Conservation (phyloP, 352 stramenopile species). For the Blastocystis hominis region DNA sequence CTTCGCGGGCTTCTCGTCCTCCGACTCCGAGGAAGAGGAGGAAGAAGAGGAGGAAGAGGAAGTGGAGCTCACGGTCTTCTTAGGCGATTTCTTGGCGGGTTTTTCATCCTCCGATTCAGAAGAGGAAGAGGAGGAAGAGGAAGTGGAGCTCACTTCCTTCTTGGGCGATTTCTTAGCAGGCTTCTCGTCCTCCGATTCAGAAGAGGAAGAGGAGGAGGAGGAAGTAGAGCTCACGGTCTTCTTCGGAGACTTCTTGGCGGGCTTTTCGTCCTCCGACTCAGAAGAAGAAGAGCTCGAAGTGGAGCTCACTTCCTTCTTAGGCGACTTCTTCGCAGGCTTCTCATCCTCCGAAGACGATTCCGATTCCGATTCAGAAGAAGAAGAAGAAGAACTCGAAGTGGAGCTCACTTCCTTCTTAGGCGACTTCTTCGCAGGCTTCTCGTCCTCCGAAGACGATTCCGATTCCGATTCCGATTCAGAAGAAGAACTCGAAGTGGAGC, state of each 20-base stretch:
- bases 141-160: too few relatives aligned
- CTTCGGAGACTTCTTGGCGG: slow-evolving; percentile 22
- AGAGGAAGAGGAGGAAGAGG: too few relatives aligned
- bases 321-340: slow-evolving; percentile 25
- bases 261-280: slow-evolving; percentile 37
- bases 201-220: background rate
- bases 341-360: slow-evolving; percentile 3
- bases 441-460: background rate
- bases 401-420: too few relatives aligned
- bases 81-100: too few relatives aligned
- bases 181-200: too few relatives aligned
- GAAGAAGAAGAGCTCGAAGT: background rate
- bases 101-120: too few relatives aligned
- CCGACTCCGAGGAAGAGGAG: background rate
- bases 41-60: background rate
- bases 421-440: too few relatives aligned
- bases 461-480: too few relatives aligned
- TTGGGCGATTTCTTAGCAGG: too few relatives aligned
- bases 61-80: too few relatives aligned
- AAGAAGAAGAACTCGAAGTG: background rate
- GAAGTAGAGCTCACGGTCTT: too few relatives aligned
- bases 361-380: background rate
- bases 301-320: slow-evolving; percentile 31
- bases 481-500: too few relatives aligned
- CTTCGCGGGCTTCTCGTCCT: slow-evolving; percentile 10